Evolutionary conservation across 2,329 filamentous ascomycete species (phyloP).

Genomic region (Stemphylium beticola): DNA sequence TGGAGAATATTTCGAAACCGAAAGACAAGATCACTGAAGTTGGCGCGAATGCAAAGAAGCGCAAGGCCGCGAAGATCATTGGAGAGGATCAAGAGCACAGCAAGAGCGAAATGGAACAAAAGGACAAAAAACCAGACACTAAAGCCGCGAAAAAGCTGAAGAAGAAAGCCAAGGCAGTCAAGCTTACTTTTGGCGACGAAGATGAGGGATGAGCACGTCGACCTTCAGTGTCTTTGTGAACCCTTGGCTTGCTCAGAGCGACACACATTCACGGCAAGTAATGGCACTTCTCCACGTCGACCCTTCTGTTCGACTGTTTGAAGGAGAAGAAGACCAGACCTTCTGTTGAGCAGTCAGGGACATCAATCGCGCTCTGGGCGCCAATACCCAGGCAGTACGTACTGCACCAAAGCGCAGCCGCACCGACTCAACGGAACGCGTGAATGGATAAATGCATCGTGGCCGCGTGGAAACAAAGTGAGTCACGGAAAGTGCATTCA

Average conservation of each 20-base stretch:
- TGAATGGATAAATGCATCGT: no score
- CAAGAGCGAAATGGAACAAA: slow-evolving; percentile 15
- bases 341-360: no score
- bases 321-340: not conserved
- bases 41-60: slow-evolving; percentile 44
- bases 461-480: no score
- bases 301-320: not conserved
- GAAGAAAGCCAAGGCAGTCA: slow-evolving; percentile 46
- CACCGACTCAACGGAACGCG: no score
- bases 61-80: slow-evolving; percentile 47
- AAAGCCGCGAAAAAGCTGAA: slow-evolving; percentile 42
- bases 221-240: not conserved
- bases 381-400: no score
- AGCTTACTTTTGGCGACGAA: slow-evolving; percentile 48
- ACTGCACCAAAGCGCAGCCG: no score
- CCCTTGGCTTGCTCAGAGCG: not conserved
- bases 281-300: not conserved
- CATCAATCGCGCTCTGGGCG: no score
- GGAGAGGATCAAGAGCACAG: slow-evolving; percentile 35
- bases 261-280: not conserved
- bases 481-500: no score
- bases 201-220: slow-evolving; percentile 29
- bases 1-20: slow-evolving; percentile 14
- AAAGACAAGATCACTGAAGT: slow-evolving; percentile 44
- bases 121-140: slow-evolving; percentile 12